Evolutionary conservation across 805 yeast genomes (phyloP), one percentile per base, ranked within the genome.

Genomic region (Saccharomyces jurei): DNA sequence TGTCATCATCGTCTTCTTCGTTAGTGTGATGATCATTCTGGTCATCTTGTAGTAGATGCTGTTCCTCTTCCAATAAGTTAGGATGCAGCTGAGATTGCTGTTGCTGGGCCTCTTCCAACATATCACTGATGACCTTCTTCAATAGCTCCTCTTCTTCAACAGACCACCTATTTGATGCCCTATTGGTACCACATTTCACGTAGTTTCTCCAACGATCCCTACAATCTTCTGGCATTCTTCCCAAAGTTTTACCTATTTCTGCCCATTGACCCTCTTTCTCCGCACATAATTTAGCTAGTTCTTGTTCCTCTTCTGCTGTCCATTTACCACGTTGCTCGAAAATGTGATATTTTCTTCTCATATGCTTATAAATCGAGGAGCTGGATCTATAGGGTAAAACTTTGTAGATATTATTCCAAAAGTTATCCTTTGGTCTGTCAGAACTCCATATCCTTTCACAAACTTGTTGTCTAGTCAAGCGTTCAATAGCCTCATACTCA

Each of bases 191-290:
- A 71, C 96, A 89, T 68, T 89, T 89, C 57, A 89, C 85, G 66
- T 89, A 89, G 67, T 90, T 90, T 68, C 97, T 77, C 95, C 95
- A 90, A 57, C 97, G 75, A 68, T 90, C 97, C 59, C 97, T 77
- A 69, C 96, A 89, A 69, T 90, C 97, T 63, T 90, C 97, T 0
- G 97, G 97, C 96, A 90, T 89, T 62, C 97, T 75, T 10, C 85
- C 86, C 82, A 90, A 74, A 11, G 74, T 71, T 48, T 77, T 76
- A 4, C 96, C 96, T 57, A 90, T 87, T 26, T 75, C 72, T 63
- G 86, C 87, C 97, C 97, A 90, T 63, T 85, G 86, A n/a, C 91
- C 87, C 52, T 82, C 86, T 58, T 80, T 77, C n/a, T 81, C 80
- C 13, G 76, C 69, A 1, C 86, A 86, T 51, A 86, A 71, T 52